Conservation (phyloP, 441 rosid species). For the Jatropha podagrica region DNA sequence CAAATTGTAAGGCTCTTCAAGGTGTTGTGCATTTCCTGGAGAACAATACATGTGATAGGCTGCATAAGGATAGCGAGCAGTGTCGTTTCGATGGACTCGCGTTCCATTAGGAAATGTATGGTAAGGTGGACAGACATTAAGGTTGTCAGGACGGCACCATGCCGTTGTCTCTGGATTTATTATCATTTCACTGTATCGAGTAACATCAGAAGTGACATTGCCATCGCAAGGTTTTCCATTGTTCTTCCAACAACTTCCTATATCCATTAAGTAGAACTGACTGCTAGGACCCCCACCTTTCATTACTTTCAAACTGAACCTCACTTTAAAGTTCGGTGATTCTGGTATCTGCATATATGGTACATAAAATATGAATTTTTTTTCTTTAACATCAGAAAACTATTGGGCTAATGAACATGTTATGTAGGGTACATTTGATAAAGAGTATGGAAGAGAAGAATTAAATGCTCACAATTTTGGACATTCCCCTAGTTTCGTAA, state of each 20-base stretch:
- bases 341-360: conserved; percentile 47
- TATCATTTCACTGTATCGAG: conserved; percentile 76
- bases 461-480: conserved; percentile 55
- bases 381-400: neutral
- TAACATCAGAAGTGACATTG: conserved; percentile 62
- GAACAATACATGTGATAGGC: conserved; percentile 73
- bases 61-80: conserved; percentile 47
- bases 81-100: conserved; percentile 53
- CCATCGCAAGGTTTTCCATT: conserved; percentile 67
- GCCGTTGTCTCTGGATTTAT: conserved; percentile 51
- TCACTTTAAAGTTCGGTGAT: conserved; percentile 71
- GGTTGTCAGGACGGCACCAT: conserved; percentile 49
- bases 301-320: conserved; percentile 54
- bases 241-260: conserved; percentile 91
- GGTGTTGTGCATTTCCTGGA: conserved; percentile 59
- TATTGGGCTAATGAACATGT: neutral
- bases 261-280: conserved; percentile 75
- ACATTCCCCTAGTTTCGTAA: conserved; percentile 79
- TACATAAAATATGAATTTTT: neutral
- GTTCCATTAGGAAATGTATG: conserved; percentile 62
- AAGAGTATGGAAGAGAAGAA: conserved; percentile 4
- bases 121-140: conserved; percentile 57
- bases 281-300: conserved; percentile 72
- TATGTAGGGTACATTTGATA: neutral
- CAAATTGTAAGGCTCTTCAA: conserved; percentile 50